These are phyloP conservation scores for Solanum chilense DNA, from an alignment of 257 asterid species.

Conservation along the genomic window DNA sequence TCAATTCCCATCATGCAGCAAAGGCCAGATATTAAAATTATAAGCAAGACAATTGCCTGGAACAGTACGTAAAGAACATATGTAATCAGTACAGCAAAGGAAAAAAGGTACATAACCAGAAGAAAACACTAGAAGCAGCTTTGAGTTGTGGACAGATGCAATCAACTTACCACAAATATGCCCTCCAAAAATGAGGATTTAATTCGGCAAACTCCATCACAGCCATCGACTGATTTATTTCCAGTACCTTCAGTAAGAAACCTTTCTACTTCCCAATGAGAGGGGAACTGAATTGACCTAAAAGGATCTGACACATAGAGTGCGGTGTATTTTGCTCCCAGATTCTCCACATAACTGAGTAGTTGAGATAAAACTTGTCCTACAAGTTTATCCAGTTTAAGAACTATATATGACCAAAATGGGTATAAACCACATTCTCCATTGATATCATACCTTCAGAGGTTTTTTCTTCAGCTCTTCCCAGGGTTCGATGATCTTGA, in stretches of 20 bases:
- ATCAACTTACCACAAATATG: constrained; percentile 62
- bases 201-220: constrained; percentile 90
- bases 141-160: not conserved
- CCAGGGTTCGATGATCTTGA: constrained; percentile 25
- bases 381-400: constrained; percentile 28
- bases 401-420: not conserved
- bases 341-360: constrained; percentile 46
- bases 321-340: constrained; percentile 59
- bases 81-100: not conserved
- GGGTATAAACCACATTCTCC: not conserved
- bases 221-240: constrained; percentile 37
- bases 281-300: constrained; percentile 29
- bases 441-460: constrained; percentile 43
- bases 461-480: constrained; percentile 30
- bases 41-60: constrained; percentile 82
- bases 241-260: constrained; percentile 80
- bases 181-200: constrained; percentile 93
- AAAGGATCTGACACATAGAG: constrained; percentile 79
- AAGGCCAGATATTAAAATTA: constrained; percentile 88
- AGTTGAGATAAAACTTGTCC: constrained; percentile 66
- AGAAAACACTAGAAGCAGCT: not conserved
- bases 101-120: not conserved
- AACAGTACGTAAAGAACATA: constrained; percentile 1
- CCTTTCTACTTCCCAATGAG: constrained; percentile 50
- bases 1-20: constrained; percentile 99